phyloP scores from a whole-genome alignment of 305 asterid genomes.

The Fraxinus paxiana region DNA sequence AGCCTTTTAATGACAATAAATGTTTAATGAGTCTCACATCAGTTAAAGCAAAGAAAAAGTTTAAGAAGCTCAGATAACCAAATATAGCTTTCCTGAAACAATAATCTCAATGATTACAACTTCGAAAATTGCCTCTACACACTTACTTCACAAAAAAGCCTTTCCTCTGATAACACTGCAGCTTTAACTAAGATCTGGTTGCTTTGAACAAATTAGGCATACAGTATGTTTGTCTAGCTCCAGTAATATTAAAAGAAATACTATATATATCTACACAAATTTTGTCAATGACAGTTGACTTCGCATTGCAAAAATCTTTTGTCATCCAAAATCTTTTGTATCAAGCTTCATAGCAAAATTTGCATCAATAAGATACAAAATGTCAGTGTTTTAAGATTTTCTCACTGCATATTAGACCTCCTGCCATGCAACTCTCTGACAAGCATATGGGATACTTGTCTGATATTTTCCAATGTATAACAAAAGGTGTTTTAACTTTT shows the following conservation, averaged over 20 bases:
- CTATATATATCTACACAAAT: no score
- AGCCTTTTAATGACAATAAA: not conserved
- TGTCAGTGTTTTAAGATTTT: not conserved
- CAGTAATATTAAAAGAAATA: no score
- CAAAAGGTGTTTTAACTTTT: not conserved
- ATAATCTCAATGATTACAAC: not conserved
- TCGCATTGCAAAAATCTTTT: not conserved
- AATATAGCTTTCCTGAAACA: not conserved
- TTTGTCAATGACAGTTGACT: not conserved
- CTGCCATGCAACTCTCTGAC: no score
- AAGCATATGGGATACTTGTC: not conserved
- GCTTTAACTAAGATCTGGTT: not conserved
- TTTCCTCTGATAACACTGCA: not conserved
- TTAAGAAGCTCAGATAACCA: not conserved
- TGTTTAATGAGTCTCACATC: not conserved
- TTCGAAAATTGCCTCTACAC: not conserved
- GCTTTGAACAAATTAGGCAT: no score
- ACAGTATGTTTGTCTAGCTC: no score
- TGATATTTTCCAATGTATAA: not conserved
- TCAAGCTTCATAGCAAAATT: not conserved
- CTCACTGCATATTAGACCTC: not conserved
- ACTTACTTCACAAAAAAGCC: not conserved
- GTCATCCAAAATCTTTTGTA: not conserved
- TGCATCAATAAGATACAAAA: not conserved
- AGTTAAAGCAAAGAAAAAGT: not conserved